A percentile compares a stretch with the other conserved stretches of the same genome.
phyloP scores from a whole-genome alignment of 495 filamentous ascomycete species.

The Neurospora tetrasperma region DNA sequence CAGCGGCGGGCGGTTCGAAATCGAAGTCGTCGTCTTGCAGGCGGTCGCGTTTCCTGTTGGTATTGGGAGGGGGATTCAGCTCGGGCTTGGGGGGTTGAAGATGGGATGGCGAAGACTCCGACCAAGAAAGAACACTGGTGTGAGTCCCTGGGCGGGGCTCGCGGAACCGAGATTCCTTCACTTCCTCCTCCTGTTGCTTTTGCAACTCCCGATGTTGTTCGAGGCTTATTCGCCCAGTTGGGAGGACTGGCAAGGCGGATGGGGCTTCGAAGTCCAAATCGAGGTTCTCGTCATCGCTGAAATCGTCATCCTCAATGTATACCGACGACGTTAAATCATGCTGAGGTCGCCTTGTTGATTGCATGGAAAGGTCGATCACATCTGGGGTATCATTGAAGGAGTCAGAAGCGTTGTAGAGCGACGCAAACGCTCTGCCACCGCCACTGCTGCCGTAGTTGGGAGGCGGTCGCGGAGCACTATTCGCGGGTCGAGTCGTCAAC shows the following conservation, averaged over 20 bases:
- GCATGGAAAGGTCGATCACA: conserved; percentile 8
- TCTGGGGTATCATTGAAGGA: conserved; percentile 33
- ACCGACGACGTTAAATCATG: conserved; percentile 19
- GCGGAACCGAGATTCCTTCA: neutral
- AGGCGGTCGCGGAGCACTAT: conserved; percentile 2
- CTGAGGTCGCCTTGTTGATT: conserved; percentile 4
- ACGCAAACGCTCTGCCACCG: conserved; percentile 22
- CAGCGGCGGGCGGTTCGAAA: conserved; percentile 11
- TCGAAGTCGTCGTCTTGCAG: conserved; percentile 9
- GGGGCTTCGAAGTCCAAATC: conserved; percentile 50
- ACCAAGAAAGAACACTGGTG: conserved; percentile 16
- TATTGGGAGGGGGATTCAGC: conserved; percentile 2
- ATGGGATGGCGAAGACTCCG: conserved; percentile 28
- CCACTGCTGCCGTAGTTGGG: conserved; percentile 1
- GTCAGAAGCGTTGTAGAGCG: conserved; percentile 29
- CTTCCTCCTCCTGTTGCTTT: neutral
- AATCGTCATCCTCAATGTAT: conserved; percentile 53
- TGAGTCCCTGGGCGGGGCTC: conserved; percentile 9
- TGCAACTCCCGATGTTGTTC: neutral
- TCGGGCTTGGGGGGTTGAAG: conserved; percentile 4
- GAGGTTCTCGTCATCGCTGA: conserved; percentile 57
- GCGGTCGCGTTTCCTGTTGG: conserved; percentile 24
- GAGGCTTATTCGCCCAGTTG: conserved; percentile 14
- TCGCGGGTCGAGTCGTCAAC: conserved; percentile 8
- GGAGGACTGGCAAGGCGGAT: conserved; percentile 29